phyloP scores from a whole-genome alignment of 176 grass and related monocot species.

The Melocanna baccifera region DNA sequence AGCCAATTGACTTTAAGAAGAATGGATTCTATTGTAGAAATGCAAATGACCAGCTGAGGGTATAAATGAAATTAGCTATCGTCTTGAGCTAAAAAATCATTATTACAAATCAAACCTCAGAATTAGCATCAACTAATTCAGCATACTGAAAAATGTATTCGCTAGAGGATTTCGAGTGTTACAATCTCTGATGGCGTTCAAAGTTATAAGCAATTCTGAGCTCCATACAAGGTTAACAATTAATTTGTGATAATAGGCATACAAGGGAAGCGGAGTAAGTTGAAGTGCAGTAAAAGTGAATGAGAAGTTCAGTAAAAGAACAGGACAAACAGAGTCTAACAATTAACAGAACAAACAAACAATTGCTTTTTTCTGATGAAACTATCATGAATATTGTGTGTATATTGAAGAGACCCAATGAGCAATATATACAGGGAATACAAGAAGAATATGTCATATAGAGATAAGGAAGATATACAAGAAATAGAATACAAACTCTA shows the following conservation, averaged over 20 bases:
- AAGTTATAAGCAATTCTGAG: constrained; percentile 4
- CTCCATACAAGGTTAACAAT: not conserved
- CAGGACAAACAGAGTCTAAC: not conserved
- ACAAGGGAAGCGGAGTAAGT: not conserved
- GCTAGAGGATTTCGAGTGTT: not conserved
- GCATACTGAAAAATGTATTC: not conserved
- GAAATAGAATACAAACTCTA: too few relatives aligned
- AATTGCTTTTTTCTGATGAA: not conserved
- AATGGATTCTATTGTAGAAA: constrained; percentile 9
- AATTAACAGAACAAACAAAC: not conserved
- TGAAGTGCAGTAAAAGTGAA: not conserved
- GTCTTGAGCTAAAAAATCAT: not conserved
- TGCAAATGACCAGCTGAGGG: not conserved
- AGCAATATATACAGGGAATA: too few relatives aligned
- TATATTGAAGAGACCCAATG: too few relatives aligned
- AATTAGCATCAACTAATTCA: not conserved
- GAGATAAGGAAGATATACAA: too few relatives aligned
- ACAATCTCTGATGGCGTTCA: not conserved
- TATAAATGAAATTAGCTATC: not conserved
- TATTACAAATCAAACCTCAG: not conserved
- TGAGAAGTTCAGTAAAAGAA: not conserved
- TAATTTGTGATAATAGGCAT: not conserved
- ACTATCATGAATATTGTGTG: too few relatives aligned
- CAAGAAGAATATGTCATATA: too few relatives aligned
- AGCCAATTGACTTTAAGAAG: not conserved